phyloP scores from a whole-genome alignment of 2,329 filamentous ascomycete species.

The Verticillium dahliae region DNA sequence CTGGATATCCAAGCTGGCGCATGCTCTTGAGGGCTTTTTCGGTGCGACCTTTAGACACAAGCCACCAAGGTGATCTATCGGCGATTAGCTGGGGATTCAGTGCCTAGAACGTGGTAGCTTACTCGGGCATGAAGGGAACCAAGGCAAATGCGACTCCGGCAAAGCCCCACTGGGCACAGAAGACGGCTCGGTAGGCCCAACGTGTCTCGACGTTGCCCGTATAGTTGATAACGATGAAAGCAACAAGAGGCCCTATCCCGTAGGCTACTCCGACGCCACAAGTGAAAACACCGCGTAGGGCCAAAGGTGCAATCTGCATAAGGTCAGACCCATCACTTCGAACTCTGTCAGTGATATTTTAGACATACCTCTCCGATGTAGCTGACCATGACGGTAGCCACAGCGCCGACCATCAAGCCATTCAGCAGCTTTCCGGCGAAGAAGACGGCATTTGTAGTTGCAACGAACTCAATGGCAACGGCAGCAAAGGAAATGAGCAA shows the following conservation, averaged over 20 bases:
- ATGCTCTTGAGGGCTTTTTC: conserved; percentile 27
- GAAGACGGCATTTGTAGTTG: conserved; percentile 25
- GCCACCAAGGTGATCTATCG: conserved; percentile 28
- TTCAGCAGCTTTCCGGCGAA: conserved; percentile 31
- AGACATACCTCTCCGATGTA: conserved; percentile 22
- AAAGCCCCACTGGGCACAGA: conserved; percentile 26
- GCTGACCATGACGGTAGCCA: conserved; percentile 19
- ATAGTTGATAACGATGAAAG: conserved; percentile 23
- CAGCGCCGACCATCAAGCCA: conserved; percentile 25
- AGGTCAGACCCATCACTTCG: neutral
- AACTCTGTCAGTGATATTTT: neutral
- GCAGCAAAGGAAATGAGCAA: conserved; percentile 27
- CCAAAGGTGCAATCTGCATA: conserved; percentile 18
- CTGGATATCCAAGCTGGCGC: conserved; percentile 20
- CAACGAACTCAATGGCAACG: conserved; percentile 30
- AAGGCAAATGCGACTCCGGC: conserved; percentile 19
- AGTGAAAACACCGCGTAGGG: conserved; percentile 21
- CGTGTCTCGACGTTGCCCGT: conserved; percentile 17
- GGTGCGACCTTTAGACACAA: conserved; percentile 22
- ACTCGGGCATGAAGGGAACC: conserved; percentile 33
- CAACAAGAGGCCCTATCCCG: conserved; percentile 22
- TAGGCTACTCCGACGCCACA: conserved; percentile 20
- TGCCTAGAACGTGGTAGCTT: neutral
- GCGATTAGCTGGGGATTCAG: neutral
- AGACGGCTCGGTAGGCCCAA: conserved; percentile 26